phyloP scores from a whole-genome alignment of 2,329 filamentous ascomycete genomes.

The Trichoderma gracile region DNA sequence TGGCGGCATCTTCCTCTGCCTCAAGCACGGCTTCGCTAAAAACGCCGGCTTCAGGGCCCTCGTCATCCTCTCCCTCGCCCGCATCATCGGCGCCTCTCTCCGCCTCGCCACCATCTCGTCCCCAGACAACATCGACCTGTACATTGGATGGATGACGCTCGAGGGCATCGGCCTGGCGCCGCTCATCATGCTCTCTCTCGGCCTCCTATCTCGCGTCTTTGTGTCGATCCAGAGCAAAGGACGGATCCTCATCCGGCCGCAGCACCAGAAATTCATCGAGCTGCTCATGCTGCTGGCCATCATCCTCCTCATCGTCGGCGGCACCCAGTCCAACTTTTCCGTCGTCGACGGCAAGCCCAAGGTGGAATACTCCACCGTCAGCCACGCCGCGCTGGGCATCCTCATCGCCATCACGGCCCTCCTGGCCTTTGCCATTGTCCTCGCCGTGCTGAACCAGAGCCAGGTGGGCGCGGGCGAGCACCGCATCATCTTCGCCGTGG shows the following conservation, averaged over 20 bases:
- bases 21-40: constrained; percentile 52
- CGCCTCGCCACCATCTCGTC: constrained; percentile 48
- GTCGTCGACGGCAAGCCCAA: constrained; percentile 30
- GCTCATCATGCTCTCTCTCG: constrained; percentile 48
- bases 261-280: constrained; percentile 41
- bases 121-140: constrained; percentile 46
- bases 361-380: constrained; percentile 35
- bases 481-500: constrained; percentile 50
- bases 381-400: constrained; percentile 35
- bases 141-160: constrained; percentile 38
- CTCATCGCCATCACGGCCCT: constrained; percentile 44
- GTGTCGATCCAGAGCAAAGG: constrained; percentile 50
- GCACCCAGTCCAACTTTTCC: constrained; percentile 33
- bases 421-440: constrained; percentile 42
- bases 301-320: constrained; percentile 39
- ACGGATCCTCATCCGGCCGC: constrained; percentile 34
- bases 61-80: constrained; percentile 57
- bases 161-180: constrained; percentile 42
- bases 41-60: constrained; percentile 63
- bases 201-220: constrained; percentile 41
- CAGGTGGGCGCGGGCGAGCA: constrained; percentile 53
- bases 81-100: constrained; percentile 58
- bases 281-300: constrained; percentile 46
- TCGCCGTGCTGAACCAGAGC: constrained; percentile 44
- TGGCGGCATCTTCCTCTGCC: constrained; percentile 47